A percentile compares a stretch with the other conserved stretches of the same genome.
phyloP scores from a whole-genome alignment of 75 land plant genomes.

The Pseudotsuga menziesii region DNA sequence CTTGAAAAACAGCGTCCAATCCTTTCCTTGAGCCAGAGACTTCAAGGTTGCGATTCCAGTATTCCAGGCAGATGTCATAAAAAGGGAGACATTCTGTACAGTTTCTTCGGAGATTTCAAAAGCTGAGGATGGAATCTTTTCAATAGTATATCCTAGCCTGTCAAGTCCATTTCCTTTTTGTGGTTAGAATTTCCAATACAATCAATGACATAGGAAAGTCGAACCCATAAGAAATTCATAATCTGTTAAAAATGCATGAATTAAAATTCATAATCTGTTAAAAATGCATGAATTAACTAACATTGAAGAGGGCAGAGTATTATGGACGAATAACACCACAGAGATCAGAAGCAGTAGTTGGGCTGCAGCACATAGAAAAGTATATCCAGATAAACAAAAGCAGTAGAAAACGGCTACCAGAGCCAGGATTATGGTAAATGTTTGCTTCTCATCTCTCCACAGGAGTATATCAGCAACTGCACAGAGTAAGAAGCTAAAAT shows the following conservation, averaged over 20 bases:
- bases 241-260: not conserved
- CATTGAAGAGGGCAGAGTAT: constrained; percentile 55
- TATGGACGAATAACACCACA: constrained; percentile 52
- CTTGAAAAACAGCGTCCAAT: constrained; percentile 48
- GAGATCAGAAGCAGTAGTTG: constrained; percentile 41
- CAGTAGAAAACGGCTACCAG: constrained; percentile 39
- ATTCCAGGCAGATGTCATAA: constrained; percentile 45
- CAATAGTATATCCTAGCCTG: constrained; percentile 39
- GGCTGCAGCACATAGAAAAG: constrained; percentile 51
- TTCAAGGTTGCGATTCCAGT: constrained; percentile 6
- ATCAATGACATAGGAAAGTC: not conserved
- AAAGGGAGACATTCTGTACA: constrained; percentile 14
- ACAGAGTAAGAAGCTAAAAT: not conserved
- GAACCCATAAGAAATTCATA: not conserved
- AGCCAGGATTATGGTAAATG: constrained; percentile 29
- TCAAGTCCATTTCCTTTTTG: not conserved
- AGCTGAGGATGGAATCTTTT: constrained; percentile 17
- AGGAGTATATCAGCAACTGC: constrained; percentile 78
- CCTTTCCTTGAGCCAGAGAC: constrained; percentile 39
- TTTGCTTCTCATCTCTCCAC: constrained; percentile 73
- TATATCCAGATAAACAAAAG: constrained; percentile 53
- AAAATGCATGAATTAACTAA: constrained; percentile 11
- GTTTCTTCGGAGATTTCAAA: constrained; percentile 42
- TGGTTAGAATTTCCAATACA: constrained; percentile 5
- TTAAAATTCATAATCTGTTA: not conserved